These are phyloP conservation scores for Psilocybe mexicana DNA, from an alignment of 1,284 basidiomycete species.

Conservation along the genomic window DNA sequence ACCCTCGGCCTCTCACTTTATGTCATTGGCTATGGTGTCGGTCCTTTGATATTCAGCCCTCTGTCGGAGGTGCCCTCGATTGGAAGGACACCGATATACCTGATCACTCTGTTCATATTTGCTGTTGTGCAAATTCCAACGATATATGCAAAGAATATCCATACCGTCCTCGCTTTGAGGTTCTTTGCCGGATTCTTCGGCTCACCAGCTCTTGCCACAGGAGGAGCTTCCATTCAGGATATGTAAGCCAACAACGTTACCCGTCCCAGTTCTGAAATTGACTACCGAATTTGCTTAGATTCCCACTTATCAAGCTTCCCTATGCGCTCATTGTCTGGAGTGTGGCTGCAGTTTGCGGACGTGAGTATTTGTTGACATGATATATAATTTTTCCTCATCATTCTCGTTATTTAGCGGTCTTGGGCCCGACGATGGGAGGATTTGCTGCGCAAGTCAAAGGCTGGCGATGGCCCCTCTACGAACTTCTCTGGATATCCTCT, in stretches of 20 bases:
- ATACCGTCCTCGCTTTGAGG: not conserved
- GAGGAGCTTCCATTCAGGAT: slow-evolving; percentile 6
- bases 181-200: slow-evolving; percentile 1
- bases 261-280: not conserved
- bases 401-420: not conserved
- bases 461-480: slow-evolving; percentile 3
- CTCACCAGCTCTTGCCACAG: not conserved
- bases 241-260: not conserved
- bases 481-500: not conserved
- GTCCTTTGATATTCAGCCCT: slow-evolving; percentile 4
- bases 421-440: slow-evolving; percentile 4
- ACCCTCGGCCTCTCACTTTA: slow-evolving; percentile 2
- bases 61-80: slow-evolving; percentile 2
- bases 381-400: not conserved
- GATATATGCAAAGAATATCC: not conserved
- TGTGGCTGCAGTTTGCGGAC: slow-evolving; percentile 4
- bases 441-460: slow-evolving; percentile 1
- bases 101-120: slow-evolving; percentile 3
- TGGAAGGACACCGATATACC: slow-evolving; percentile 1
- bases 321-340: slow-evolving; percentile 5
- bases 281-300: not conserved
- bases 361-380: not conserved
- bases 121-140: not conserved
- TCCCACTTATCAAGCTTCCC: slow-evolving; percentile 1
- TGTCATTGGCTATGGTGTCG: slow-evolving; percentile 4